Percentiles rank a stretch among this genome's conserved stretches.
Evolutionary conservation across 2,329 filamentous ascomycete genomes (phyloP).

Genomic region (Amesomyces nigricolor): DNA sequence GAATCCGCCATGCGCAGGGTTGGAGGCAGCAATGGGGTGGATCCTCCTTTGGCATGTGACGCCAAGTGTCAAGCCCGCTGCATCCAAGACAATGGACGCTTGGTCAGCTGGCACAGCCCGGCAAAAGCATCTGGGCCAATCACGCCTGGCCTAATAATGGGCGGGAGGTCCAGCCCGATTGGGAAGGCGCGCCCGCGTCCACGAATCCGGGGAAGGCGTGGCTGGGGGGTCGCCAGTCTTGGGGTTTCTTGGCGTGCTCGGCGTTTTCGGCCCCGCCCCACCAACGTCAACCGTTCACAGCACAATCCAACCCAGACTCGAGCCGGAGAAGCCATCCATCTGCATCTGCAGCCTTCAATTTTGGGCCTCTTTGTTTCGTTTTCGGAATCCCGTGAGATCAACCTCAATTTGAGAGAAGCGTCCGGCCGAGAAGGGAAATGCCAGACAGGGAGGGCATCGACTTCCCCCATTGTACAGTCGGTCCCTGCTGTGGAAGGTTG

Average conservation of each 20-base stretch:
- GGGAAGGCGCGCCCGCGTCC: conserved; percentile 13
- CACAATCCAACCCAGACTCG: no score
- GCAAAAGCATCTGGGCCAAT: not conserved
- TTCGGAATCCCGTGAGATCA: not conserved
- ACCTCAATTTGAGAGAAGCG: no score
- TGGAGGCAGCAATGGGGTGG: not conserved
- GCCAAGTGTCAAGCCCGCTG: not conserved
- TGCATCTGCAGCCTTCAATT: not conserved
- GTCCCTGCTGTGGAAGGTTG: no score
- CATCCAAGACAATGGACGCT: not conserved
- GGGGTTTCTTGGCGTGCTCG: not conserved
- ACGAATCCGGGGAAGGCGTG: conserved; percentile 17
- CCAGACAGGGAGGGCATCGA: no score
- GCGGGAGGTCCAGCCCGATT: conserved; percentile 8
- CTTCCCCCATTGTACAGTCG: not conserved
- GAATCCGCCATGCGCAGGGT: no score
- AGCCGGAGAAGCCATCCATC: no score
- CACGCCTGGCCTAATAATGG: conserved; percentile 6
- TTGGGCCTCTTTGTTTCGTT: not conserved
- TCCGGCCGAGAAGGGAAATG: no score
- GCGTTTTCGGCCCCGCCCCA: not conserved
- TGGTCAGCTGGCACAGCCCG: conserved; percentile 3
- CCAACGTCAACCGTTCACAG: no score
- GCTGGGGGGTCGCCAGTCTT: not conserved
- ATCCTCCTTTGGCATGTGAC: conserved; percentile 13